Evolutionary conservation across 2,329 filamentous ascomycete species (phyloP), one percentile per base, ranked within the genome.

Genomic region (Nemania sp.): DNA sequence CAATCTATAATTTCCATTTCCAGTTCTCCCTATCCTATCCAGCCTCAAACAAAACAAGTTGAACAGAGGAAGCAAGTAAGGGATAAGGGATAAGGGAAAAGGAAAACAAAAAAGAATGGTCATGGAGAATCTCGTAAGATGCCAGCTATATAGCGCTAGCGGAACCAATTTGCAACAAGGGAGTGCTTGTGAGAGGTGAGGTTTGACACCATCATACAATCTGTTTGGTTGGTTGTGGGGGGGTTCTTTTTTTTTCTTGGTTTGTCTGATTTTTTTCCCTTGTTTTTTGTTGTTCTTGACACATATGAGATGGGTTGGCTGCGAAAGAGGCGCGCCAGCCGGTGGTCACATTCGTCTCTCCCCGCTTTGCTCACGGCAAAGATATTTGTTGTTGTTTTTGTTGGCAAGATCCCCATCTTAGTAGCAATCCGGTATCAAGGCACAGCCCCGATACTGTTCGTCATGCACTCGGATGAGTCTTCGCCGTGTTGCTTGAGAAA

Each of bases 261-360:
- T 55, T 49, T 40, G 45, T 48, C 56, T 40, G 15, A 29, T 39
- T 18, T 60, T n/a, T 64, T 62, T 49, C 49, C 49, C 52, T 62
- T 60, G 54, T 61, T 50, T 58, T n/a, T 53, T 57, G 50, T 56
- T 60, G 54, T 59, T 51, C 39, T 69, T 68, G 69, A 48, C 57
- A 73, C 67, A 73, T 72, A 72, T 59, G 65, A 72, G 65, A 71
- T 68, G 64, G 66, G 63, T 62, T 59, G 71, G 71, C 69, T 67
- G 70, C 72, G 68, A 71, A 29, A 72, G 71, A 70, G 67, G 70
- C 69, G 70, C 67, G 67, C 71, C 70, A 72, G 66, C 70, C 70
- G 68, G 71, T 72, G 71, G 70, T 70, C 58, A 58, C 51, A 60
- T 64, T 66, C 55, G 62, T 68, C 68, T n/a, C 67, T 71, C 65